Conservation (phyloP, 2,329 filamentous ascomycete genomes). For the Fusarium compactum region DNA sequence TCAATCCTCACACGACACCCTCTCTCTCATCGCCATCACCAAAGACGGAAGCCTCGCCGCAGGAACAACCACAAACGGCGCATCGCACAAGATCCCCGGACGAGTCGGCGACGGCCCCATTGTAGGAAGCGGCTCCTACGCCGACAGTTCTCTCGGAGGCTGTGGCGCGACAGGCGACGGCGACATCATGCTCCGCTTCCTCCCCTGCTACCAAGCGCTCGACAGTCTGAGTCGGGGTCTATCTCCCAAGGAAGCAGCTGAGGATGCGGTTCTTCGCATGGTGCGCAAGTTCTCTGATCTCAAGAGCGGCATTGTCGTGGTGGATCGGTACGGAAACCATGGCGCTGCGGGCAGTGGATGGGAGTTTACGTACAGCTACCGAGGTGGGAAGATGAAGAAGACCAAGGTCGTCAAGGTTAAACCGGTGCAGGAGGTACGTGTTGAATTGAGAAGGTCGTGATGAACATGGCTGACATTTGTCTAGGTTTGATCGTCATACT, state of each 20-base stretch:
- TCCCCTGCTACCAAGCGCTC: constrained; percentile 69
- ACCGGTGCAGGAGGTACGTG: constrained; percentile 31
- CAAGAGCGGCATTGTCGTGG: constrained; percentile 63
- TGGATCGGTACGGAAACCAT: constrained; percentile 61
- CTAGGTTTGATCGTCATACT: constrained; percentile 6
- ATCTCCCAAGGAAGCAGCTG: constrained; percentile 61
- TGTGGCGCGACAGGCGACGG: constrained; percentile 69
- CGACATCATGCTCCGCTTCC: constrained; percentile 68
- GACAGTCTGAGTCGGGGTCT: constrained; percentile 65
- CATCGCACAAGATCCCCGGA: constrained; percentile 65
- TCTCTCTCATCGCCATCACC: constrained; percentile 64
- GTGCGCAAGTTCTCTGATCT: constrained; percentile 60
- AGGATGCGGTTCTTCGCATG: constrained; percentile 64
- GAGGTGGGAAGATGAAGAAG: constrained; percentile 60
- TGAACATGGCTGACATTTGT: constrained; percentile 8
- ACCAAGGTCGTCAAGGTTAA: constrained; percentile 59
- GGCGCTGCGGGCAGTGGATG: constrained; percentile 65
- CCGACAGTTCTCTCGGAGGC: constrained; percentile 64
- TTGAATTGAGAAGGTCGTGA: constrained; percentile 15
- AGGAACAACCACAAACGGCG: constrained; percentile 68
- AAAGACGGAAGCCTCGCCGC: constrained; percentile 62
- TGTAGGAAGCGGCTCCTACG: constrained; percentile 66
- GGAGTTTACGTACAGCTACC: constrained; percentile 66
- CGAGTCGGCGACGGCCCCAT: constrained; percentile 69
- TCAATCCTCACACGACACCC: constrained; percentile 63